Conservation (phyloP, 768 basidiomycete genomes). For the Mycena vitilis region DNA sequence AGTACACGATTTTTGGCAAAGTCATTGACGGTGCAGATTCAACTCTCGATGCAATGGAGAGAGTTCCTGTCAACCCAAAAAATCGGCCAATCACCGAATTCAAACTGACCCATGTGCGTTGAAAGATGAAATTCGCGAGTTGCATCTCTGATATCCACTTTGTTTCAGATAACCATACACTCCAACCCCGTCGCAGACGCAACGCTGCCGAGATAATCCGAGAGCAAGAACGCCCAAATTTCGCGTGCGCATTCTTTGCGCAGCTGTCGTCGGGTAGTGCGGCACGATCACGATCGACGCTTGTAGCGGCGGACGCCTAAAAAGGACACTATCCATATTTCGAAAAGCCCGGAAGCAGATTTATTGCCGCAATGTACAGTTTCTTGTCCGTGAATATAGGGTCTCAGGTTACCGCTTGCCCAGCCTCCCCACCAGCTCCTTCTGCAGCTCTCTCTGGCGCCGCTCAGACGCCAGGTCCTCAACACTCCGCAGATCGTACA, state of each 20-base stretch:
- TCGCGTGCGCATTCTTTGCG: neutral
- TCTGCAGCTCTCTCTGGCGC: constrained; percentile 87
- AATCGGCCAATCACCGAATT: constrained; percentile 90
- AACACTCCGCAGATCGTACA: constrained; percentile 89
- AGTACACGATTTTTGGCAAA: constrained; percentile 95
- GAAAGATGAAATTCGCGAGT: constrained; percentile 58
- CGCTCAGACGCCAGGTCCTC: constrained; percentile 87
- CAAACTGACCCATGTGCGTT: constrained; percentile 79
- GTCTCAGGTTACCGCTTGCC: constrained; percentile 67
- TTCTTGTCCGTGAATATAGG: constrained; percentile 4
- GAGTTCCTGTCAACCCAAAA: constrained; percentile 90
- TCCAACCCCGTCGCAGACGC: constrained; percentile 96
- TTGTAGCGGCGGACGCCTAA: neutral
- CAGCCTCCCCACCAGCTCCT: constrained; percentile 76
- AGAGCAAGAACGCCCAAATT: neutral
- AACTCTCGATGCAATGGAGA: constrained; percentile 94
- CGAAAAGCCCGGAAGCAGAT: constrained; percentile 13
- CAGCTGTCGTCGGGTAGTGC: neutral
- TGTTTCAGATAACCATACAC: constrained; percentile 81
- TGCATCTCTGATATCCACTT: neutral
- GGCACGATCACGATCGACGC: constrained; percentile 24
- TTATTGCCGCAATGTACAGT: constrained; percentile 16
- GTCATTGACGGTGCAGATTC: constrained; percentile 99
- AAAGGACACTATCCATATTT: constrained; percentile 9
- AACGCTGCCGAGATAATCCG: constrained; percentile 50